Base-by-base conservation (phyloP, 805 yeast genomes). In the Hermanozyma aechmeae region DNA sequence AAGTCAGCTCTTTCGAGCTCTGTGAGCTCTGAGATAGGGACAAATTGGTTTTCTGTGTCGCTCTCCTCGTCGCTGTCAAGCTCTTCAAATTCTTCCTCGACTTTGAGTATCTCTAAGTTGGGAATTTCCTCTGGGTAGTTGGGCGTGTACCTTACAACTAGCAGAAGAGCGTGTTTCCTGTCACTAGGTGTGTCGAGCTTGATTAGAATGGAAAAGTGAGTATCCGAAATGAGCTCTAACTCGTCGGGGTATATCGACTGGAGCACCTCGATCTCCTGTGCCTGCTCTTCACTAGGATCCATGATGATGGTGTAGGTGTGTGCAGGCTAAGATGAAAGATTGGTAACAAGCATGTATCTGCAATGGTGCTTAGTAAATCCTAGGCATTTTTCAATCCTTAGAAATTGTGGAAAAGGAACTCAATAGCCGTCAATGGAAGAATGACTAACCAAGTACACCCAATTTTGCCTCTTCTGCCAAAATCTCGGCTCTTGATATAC, bases 211-310 rank as follows among this genome's bases (percentile, higher is more conserved):
- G 72, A 63, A 49, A 73, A 82, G 21, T 64, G 64, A 5, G 61
- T 53, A 13, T 68, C 69, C 2, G 70, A 48, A 20, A 64, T 43
- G 7, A 60, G 45, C n/a, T 50, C 56, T 18, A 84, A 56, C 52
- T 89, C 98, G 48, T 89, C 96, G 5, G 97, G 98, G 51, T 92
- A 89, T 31, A 89, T 89, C 12, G 93, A 78, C 49, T 83, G 78
- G 33, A 89, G 68, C 29, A 92, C 86, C 53, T 87, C 96, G 26
- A 92, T 51, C 53, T 89, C 98, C 56, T 89, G 95, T 16, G 48
- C 53, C 50, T 89, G 96, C 48, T 92, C 96, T 51, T 83, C 95
- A 29, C 54, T 48, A 32, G 77, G 71, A 43, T 81, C 87, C 94
- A 83, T 83, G 22, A 19, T n/a, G 28, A 12, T 3, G 14, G 13